Evolutionary conservation across 139 green algal species (phyloP).

Genomic region (Marvania coccoides): DNA sequence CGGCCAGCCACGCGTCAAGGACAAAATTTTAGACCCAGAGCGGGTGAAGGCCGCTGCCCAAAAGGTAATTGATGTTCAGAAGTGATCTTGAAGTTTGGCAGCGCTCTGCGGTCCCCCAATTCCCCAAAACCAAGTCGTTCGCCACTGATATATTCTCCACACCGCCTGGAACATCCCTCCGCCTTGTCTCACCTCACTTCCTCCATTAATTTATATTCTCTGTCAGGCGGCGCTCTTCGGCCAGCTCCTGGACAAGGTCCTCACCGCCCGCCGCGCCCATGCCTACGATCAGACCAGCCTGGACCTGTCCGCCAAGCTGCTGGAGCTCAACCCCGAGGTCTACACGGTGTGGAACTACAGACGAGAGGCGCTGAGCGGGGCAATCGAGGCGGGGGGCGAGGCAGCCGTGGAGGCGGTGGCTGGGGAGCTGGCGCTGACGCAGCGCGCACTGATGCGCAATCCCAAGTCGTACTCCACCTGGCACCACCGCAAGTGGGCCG

Average conservation of each 20-base stretch:
- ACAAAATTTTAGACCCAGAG: constrained; percentile 13
- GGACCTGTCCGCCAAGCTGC: constrained; percentile 35
- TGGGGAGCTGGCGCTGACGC: constrained; percentile 55
- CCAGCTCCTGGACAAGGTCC: constrained; percentile 44
- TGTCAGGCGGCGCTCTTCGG: constrained; percentile 36
- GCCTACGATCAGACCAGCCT: constrained; percentile 25
- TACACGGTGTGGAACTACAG: constrained; percentile 93
- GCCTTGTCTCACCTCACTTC: constrained; percentile 40
- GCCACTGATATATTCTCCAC: no score
- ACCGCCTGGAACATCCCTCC: no score
- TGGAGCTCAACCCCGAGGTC: constrained; percentile 79
- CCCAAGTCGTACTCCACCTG: constrained; percentile 91
- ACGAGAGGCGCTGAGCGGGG: constrained; percentile 46
- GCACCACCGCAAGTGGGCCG: constrained; percentile 89
- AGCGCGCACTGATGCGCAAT: constrained; percentile 62
- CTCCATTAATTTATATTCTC: constrained; percentile 24
- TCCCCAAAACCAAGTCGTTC: no score
- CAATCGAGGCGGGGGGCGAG: constrained; percentile 29
- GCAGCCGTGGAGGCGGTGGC: constrained; percentile 27
- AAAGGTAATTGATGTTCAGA: constrained; percentile 21
- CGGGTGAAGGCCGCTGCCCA: constrained; percentile 19
- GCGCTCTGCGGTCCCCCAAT: no score
- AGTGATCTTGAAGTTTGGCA: no score
- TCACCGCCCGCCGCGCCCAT: constrained; percentile 7
- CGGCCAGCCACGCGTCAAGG: constrained; percentile 23